A percentile compares a stretch with the other conserved stretches of the same genome.
phyloP scores from a whole-genome alignment of 2,329 filamentous ascomycete species.

The Alternaria ethzedia region DNA sequence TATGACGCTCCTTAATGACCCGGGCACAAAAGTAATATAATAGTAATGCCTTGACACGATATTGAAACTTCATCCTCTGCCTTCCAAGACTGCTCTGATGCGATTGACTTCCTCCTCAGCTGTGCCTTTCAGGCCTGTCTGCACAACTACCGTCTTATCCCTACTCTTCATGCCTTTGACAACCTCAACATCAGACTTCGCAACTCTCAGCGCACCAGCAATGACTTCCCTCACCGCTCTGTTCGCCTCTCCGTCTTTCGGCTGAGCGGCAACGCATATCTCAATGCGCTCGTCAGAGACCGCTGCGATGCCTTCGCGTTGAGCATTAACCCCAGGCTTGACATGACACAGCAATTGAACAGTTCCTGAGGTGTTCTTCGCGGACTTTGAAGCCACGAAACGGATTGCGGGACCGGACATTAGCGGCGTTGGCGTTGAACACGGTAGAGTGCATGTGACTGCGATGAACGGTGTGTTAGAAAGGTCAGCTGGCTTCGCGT shows the following conservation, averaged over 20 bases:
- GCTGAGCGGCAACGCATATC: conserved; percentile 69
- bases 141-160: conserved; percentile 61
- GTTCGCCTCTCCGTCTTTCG: conserved; percentile 73
- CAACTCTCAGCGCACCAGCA: conserved; percentile 65
- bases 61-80: not conserved
- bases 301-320: conserved; percentile 65
- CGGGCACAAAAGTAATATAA: conserved; percentile 29
- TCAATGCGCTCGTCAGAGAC: conserved; percentile 66
- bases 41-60: conserved; percentile 4
- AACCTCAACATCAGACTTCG: conserved; percentile 69
- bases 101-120: conserved; percentile 34
- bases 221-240: conserved; percentile 68
- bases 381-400: conserved; percentile 32
- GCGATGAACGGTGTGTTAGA: conserved; percentile 1
- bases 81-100: conserved; percentile 19
- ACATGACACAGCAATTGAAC: conserved; percentile 71
- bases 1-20: conserved; percentile 14
- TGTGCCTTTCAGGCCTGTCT: conserved; percentile 13
- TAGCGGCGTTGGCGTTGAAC: not conserved
- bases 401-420: conserved; percentile 33
- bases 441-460: not conserved
- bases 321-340: conserved; percentile 68
- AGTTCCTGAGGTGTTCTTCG: conserved; percentile 9
- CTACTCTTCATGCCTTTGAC: conserved; percentile 68
- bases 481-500: conserved; percentile 19